Base-by-base conservation (phyloP, 768 basidiomycete species). In the Crucibulum laeve region DNA sequence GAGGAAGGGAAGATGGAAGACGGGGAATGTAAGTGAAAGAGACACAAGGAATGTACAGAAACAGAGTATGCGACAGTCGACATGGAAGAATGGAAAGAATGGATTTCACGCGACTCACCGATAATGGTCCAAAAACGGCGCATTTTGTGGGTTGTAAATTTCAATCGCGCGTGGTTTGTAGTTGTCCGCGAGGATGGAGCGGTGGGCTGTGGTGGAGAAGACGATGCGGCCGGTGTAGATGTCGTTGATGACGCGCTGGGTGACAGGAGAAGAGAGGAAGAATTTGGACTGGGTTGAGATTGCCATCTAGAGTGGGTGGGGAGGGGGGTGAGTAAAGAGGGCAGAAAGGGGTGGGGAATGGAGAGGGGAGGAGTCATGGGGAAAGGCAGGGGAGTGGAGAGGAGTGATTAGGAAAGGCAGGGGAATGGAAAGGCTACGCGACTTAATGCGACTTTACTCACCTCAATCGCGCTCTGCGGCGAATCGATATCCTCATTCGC, bases 301-400 rank as follows among this genome's bases (percentile, higher is more conserved):
- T 2, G 92, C 91, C 76, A 96, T 84, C 88, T 93, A 56, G 1
- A n/a, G n/a, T n/a, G n/a, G n/a, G n/a, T n/a, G n/a, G n/a, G n/a
- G n/a, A n/a, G n/a, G n/a, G n/a, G n/a, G n/a, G n/a, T n/a, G n/a
- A n/a, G n/a, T n/a, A n/a, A n/a, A n/a, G n/a, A n/a, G n/a, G n/a
- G n/a, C n/a, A n/a, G n/a, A n/a, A n/a, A n/a, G n/a, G n/a, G n/a
- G n/a, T n/a, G n/a, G n/a, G n/a, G n/a, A n/a, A n/a, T n/a, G n/a
- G n/a, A n/a, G n/a, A n/a, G n/a, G n/a, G n/a, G n/a, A n/a, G n/a
- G n/a, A n/a, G n/a, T n/a, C n/a, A n/a, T n/a, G n/a, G n/a, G n/a
- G n/a, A n/a, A n/a, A n/a, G n/a, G n/a, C n/a, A n/a, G n/a, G n/a
- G n/a, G n/a, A n/a, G n/a, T n/a, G n/a, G n/a, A n/a, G n/a, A n/a